Evolutionary conservation across 176 grass and related monocot species (phyloP), one percentile per base, ranked within the genome.

Genomic region (Carex kokanica): DNA sequence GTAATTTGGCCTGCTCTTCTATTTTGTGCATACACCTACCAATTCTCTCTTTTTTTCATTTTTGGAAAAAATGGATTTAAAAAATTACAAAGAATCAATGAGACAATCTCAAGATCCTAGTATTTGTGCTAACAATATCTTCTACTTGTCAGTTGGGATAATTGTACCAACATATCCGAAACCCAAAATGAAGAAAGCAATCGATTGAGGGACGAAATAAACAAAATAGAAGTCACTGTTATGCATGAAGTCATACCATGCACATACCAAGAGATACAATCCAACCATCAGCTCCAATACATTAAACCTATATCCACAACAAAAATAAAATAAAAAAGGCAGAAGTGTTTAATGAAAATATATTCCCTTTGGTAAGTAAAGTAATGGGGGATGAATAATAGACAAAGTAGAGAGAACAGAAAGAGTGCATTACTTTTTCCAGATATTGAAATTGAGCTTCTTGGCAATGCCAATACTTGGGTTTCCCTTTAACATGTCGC

Each of bases 121-220:
- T 16, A 79, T 43, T 53, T 61, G 36, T 7, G 6, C 23, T 43
- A 81, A 23, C 34, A 72, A 80, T 81, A 49, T 86, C 36, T 78
- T 81, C 47, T 77, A 78, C 55, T 88, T 85, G 62, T 75, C 82
- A 67, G 65, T 70, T 78, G 87, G 77, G 29, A 89, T 79, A 60
- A 85, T 86, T 40, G 87, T 85, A 63, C 88, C 88, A 52, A 88
- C 85, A 60, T 87, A 90, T 77, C 85, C 84, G 49, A 92, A 85
- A 47, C 84, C 83, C 60, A 91, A 63, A 24, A 90, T 74, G 52
- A 90, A 41, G 71, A 97, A 91, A 4, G 89, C 34, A 17, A 90
- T 60, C 5, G 86, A 69, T 67, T 78, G 80, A 31, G 81, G 71
- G 23, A 79, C 64, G 21, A 85, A 78, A 55, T 85, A 79, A 72